These are phyloP conservation scores for Lachnellula suecica DNA, from an alignment of 2,329 filamentous ascomycete genomes.

Conservation along the genomic window DNA sequence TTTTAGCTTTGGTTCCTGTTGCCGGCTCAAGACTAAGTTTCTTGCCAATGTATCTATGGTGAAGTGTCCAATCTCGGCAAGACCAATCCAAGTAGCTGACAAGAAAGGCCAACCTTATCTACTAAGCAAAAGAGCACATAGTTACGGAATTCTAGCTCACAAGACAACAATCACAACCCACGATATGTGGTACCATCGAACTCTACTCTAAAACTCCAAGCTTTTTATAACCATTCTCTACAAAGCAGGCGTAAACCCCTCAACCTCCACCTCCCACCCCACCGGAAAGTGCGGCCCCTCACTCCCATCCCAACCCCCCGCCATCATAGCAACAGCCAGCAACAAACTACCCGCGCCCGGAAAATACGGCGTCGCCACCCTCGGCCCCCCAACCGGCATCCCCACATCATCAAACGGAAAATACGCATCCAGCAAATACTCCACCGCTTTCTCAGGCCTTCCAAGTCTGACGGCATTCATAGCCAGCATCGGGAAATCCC, in stretches of 20 bases:
- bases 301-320: slow-evolving; percentile 53
- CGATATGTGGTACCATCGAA: too few relatives aligned
- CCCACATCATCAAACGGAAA: slow-evolving; percentile 57
- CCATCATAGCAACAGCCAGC: slow-evolving; percentile 55
- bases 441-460: slow-evolving; percentile 41
- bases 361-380: slow-evolving; percentile 58
- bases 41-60: too few relatives aligned
- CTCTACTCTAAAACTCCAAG: too few relatives aligned
- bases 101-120: too few relatives aligned
- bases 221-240: background rate
- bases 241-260: slow-evolving; percentile 40
- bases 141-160: too few relatives aligned
- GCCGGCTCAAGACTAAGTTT: too few relatives aligned
- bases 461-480: slow-evolving; percentile 45
- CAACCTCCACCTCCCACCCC: slow-evolving; percentile 46
- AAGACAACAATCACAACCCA: too few relatives aligned
- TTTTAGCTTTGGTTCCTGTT: too few relatives aligned
- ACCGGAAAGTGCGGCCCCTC: slow-evolving; percentile 47
- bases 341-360: slow-evolving; percentile 49
- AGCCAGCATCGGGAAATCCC: slow-evolving; percentile 46
- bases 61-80: too few relatives aligned
- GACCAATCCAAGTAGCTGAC: too few relatives aligned
- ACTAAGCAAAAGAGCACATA: too few relatives aligned
- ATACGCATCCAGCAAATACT: slow-evolving; percentile 44
- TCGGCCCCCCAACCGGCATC: slow-evolving; percentile 50